Evolutionary conservation across 2,329 filamentous ascomycete species (phyloP).

Genomic region (Aspergillus ustus): DNA sequence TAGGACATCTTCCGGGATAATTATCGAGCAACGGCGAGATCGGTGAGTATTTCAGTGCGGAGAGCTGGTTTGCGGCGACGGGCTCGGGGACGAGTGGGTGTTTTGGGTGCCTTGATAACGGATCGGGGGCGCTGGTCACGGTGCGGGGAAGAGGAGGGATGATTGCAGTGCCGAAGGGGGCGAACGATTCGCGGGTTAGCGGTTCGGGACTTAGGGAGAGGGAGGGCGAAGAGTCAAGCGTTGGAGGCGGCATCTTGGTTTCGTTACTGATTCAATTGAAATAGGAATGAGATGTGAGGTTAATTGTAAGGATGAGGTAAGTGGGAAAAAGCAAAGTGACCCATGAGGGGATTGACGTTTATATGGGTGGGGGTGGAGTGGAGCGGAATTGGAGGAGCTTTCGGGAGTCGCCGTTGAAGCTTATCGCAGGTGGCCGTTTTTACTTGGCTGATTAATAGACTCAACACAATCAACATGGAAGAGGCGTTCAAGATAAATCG

Average conservation of each 20-base stretch:
- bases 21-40: constrained; percentile 74
- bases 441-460: background rate
- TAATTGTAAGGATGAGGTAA: no score
- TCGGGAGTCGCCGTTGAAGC: constrained; percentile 8
- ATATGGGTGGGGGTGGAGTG: constrained; percentile 3
- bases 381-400: background rate
- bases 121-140: constrained; percentile 38
- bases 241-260: constrained; percentile 37
- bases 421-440: background rate
- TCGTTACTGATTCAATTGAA: background rate
- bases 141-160: constrained; percentile 53
- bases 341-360: background rate
- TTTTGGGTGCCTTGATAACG: constrained; percentile 52
- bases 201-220: constrained; percentile 62
- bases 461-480: background rate
- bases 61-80: constrained; percentile 79
- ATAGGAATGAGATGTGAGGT: no score
- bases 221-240: constrained; percentile 39
- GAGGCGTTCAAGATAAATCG: background rate
- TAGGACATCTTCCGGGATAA: constrained; percentile 63
- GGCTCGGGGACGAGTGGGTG: constrained; percentile 51
- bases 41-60: constrained; percentile 82
- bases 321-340: background rate
- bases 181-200: constrained; percentile 72
- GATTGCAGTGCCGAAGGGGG: constrained; percentile 81